phyloP scores from a whole-genome alignment of 805 yeast genomes.

The Scheffersomyces spartinae region DNA sequence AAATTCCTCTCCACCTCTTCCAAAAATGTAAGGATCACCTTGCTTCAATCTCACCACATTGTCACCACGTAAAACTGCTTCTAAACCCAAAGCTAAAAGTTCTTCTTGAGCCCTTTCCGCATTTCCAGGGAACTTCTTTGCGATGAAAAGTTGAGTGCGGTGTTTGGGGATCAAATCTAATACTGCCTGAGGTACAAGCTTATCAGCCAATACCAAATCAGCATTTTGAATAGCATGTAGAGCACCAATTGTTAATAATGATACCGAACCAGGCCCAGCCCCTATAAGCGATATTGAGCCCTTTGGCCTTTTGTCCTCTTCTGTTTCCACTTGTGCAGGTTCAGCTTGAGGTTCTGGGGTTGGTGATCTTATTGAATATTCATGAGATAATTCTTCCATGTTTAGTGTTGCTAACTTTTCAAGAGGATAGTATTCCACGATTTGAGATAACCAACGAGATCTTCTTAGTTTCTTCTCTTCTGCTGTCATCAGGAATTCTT shows the following conservation, averaged over 20 bases:
- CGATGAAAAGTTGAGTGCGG: conserved; percentile 65
- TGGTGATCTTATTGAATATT: conserved; percentile 11
- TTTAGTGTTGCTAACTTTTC: conserved; percentile 47
- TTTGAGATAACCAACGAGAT: conserved; percentile 77
- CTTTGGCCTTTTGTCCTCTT: conserved; percentile 5
- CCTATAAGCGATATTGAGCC: conserved; percentile 81
- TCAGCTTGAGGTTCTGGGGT: conserved; percentile 8
- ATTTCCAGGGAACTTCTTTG: conserved; percentile 92
- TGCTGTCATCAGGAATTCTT: conserved; percentile 45
- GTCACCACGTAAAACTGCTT: conserved; percentile 50
- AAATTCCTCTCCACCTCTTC: conserved; percentile 92
- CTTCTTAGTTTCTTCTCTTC: conserved; percentile 45
- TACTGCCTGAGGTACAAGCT: conserved; percentile 83
- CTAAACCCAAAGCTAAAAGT: conserved; percentile 60
- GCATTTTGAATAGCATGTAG: conserved; percentile 69
- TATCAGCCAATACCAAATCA: conserved; percentile 80
- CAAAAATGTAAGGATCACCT: conserved; percentile 95
- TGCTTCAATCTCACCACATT: conserved; percentile 85
- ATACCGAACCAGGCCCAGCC: conserved; percentile 85
- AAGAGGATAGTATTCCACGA: conserved; percentile 85
- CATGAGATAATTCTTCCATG: conserved; percentile 42
- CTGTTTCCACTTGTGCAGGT: conserved; percentile 2
- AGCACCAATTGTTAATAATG: conserved; percentile 78
- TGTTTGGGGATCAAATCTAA: conserved; percentile 67
- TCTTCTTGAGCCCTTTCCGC: conserved; percentile 91